Conservation (phyloP, 2,329 filamentous ascomycete genomes). For the Curvularia lunata region DNA sequence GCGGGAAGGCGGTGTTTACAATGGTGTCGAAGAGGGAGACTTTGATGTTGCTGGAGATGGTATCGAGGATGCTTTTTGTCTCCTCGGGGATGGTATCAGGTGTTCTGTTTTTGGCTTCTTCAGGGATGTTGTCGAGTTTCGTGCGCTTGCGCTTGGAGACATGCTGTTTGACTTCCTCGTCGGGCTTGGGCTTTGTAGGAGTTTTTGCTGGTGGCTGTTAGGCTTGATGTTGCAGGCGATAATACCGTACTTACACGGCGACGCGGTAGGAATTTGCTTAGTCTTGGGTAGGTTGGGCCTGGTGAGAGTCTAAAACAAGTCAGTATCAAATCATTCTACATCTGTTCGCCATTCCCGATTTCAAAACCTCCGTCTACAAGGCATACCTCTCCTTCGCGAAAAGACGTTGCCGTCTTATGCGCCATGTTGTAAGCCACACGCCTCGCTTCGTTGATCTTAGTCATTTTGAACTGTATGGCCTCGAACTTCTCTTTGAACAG, state of each 20-base stretch:
- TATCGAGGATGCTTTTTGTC: conserved; percentile 30
- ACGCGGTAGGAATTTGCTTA: conserved; percentile 4
- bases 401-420: conserved; percentile 15
- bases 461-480: conserved; percentile 26
- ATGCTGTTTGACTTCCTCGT: conserved; percentile 28
- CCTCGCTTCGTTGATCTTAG: conserved; percentile 35
- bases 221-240: neutral
- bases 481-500: conserved; percentile 38
- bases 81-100: conserved; percentile 25
- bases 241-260: conserved; percentile 11
- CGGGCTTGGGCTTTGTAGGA: conserved; percentile 15
- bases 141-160: conserved; percentile 31
- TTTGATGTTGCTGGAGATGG: conserved; percentile 33
- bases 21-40: conserved; percentile 39
- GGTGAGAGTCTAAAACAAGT: conserved; percentile 24
- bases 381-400: conserved; percentile 36
- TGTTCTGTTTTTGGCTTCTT: conserved; percentile 28
- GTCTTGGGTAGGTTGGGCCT: conserved; percentile 18
- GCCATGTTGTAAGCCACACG: conserved; percentile 27
- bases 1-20: conserved; percentile 34
- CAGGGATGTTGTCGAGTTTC: conserved; percentile 31
- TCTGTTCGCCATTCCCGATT: neutral
- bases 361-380: neutral
- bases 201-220: conserved; percentile 8
- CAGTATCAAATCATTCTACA: neutral